These are phyloP conservation scores for Diaporthe australafricana DNA, from an alignment of 2,329 filamentous ascomycete species.

Conservation along the genomic window DNA sequence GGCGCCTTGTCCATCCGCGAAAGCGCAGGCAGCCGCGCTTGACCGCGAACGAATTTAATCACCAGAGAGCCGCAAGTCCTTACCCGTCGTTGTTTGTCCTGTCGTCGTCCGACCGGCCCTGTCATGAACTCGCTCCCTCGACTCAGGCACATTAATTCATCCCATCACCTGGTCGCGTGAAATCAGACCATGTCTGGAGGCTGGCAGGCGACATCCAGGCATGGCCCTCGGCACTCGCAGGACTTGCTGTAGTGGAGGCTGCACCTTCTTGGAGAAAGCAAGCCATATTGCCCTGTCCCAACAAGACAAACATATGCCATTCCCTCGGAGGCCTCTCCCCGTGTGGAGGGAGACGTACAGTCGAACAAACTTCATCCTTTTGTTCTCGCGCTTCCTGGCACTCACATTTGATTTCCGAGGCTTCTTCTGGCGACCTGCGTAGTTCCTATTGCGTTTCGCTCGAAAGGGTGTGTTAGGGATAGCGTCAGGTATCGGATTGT, in stretches of 20 bases:
- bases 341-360: background rate
- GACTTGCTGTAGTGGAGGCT: background rate
- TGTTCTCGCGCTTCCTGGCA: background rate
- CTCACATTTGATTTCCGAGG: background rate
- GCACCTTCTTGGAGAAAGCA: background rate
- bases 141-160: background rate
- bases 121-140: background rate
- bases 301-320: background rate
- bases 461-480: background rate
- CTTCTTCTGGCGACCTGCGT: background rate
- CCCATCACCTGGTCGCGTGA: background rate
- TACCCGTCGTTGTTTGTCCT: background rate
- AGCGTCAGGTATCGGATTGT: background rate
- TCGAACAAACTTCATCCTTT: background rate
- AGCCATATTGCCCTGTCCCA: background rate
- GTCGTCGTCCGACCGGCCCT: background rate
- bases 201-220: background rate
- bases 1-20: background rate
- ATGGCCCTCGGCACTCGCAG: background rate
- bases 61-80: background rate
- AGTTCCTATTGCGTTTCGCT: background rate
- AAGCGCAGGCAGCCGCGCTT: background rate
- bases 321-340: background rate
- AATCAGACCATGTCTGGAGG: background rate
- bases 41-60: background rate